Percentiles rank a stretch among this genome's conserved stretches.
phyloP scores from a whole-genome alignment of 139 green algal species.

The Coelastrella sp. region DNA sequence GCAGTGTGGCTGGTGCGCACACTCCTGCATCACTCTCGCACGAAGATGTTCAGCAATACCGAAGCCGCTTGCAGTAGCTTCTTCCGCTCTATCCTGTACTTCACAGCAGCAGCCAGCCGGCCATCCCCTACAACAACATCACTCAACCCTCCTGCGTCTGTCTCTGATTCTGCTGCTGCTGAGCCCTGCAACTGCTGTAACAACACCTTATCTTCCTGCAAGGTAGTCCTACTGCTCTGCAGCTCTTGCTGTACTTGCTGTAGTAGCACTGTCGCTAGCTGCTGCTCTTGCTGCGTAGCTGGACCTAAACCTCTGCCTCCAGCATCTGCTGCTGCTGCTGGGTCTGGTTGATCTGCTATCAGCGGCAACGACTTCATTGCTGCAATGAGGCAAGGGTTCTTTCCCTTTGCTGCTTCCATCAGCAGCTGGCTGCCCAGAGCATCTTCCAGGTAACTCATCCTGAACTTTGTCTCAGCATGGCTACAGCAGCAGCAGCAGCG shows the following conservation, averaged over 20 bases:
- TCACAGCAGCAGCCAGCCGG: conserved; percentile 14
- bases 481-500: neutral
- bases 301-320: neutral
- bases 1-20: neutral
- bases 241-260: conserved; percentile 18
- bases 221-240: neutral
- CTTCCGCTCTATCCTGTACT: conserved; percentile 36
- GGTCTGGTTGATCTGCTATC: conserved; percentile 4
- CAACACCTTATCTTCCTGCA: conserved; percentile 24
- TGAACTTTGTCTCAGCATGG: neutral
- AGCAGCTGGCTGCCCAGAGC: neutral
- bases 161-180: neutral
- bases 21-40: neutral
- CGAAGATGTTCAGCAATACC: conserved; percentile 31
- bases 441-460: conserved; percentile 47
- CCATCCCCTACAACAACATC: neutral
- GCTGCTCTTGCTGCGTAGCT: conserved; percentile 2
- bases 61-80: conserved; percentile 6
- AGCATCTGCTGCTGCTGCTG: conserved; percentile 19
- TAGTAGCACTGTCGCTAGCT: neutral
- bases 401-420: conserved; percentile 9
- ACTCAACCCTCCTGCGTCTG: neutral
- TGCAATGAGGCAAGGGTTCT: conserved; percentile 34
- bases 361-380: conserved; percentile 23
- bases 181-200: conserved; percentile 9